These are phyloP conservation scores for Stephania cephalantha DNA, from an alignment of 164 flowering plant species.

Conservation along the genomic window DNA sequence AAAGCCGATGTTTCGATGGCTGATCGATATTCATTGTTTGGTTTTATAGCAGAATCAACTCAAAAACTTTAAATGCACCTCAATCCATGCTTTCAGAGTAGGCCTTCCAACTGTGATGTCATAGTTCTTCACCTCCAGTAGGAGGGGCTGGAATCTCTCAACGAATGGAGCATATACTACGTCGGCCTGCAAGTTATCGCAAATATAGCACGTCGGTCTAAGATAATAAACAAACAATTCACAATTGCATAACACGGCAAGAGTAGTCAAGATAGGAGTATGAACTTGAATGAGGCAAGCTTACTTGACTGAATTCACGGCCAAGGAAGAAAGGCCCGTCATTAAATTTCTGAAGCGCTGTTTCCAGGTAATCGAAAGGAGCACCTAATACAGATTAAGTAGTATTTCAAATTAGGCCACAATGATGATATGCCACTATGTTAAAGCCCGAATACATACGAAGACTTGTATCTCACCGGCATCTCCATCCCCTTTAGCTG, in stretches of 20 bases:
- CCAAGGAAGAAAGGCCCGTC: slow-evolving; percentile 93
- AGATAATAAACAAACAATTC: no score
- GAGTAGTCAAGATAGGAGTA: neutral
- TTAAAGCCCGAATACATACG: neutral
- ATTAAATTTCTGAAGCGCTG: slow-evolving; percentile 63
- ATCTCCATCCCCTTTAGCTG: slow-evolving; percentile 45
- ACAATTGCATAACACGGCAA: neutral
- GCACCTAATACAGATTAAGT: slow-evolving; percentile 32
- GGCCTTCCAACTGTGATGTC: slow-evolving; percentile 65
- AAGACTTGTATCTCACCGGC: slow-evolving; percentile 30
- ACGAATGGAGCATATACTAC: no score
- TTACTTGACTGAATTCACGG: slow-evolving; percentile 58
- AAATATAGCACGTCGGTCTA: no score
- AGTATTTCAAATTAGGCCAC: neutral
- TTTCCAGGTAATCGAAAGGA: slow-evolving; percentile 63
- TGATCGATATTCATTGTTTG: no score
- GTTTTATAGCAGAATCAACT: neutral
- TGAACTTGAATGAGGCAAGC: neutral
- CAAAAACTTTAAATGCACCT: slow-evolving; percentile 33
- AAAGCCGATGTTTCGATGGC: neutral
- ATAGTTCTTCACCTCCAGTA: slow-evolving; percentile 53
- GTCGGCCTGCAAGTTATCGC: no score
- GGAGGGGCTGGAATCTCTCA: slow-evolving; percentile 19
- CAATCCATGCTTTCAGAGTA: slow-evolving; percentile 62
- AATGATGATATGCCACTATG: neutral